A percentile compares a stretch with the other conserved stretches of the same genome.
Conservation (phyloP, 331 rosid species). For the Spiraea crenata region DNA sequence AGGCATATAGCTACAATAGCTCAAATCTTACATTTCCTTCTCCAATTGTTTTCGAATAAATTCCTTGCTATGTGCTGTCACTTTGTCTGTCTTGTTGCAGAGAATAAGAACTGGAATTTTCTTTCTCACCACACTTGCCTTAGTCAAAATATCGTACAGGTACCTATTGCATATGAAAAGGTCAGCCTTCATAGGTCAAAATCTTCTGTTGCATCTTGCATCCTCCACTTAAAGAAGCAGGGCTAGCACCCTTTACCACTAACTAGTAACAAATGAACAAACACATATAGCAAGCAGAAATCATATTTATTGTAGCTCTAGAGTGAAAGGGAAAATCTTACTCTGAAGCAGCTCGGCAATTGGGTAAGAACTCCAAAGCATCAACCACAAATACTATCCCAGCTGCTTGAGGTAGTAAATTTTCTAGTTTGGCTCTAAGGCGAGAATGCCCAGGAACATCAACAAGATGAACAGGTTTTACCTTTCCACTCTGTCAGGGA, state of each 20-base stretch:
- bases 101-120: constrained; percentile 81
- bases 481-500: constrained; percentile 57
- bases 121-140: constrained; percentile 84
- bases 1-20: constrained; percentile 9
- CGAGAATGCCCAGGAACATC: constrained; percentile 98
- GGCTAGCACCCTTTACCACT: not conserved
- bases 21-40: constrained; percentile 77
- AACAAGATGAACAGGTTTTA: constrained; percentile 72
- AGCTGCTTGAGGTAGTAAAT: constrained; percentile 81
- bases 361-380: constrained; percentile 78
- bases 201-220: not conserved
- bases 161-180: constrained; percentile 47
- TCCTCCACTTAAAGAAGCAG: not conserved
- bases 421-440: constrained; percentile 83
- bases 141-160: constrained; percentile 77
- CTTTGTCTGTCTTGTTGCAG: constrained; percentile 93
- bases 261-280: not conserved
- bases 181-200: constrained; percentile 12
- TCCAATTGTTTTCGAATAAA: constrained; percentile 81
- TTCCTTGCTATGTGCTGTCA: constrained; percentile 91
- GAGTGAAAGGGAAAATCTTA: constrained; percentile 25
- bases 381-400: constrained; percentile 81
- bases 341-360: constrained; percentile 88
- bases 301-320: not conserved
- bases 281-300: not conserved